These are phyloP conservation scores for Vigna angularis DNA, from an alignment of 306 rosid species.

Conservation along the genomic window DNA sequence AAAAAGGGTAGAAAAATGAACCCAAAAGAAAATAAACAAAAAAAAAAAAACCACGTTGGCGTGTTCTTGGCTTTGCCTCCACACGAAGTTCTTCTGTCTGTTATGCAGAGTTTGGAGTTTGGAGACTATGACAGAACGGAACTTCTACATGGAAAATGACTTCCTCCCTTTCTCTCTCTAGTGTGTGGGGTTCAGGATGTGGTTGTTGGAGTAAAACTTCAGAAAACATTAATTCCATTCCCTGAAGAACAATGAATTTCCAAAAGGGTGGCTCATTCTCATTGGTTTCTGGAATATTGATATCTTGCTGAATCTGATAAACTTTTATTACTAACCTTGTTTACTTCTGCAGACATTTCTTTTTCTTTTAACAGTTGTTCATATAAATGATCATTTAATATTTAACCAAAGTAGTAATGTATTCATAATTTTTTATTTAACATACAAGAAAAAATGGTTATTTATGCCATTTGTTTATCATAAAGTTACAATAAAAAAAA, in stretches of 20 bases:
- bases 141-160: slow-evolving; percentile 80
- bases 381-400: no score
- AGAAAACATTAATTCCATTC: slow-evolving; percentile 54
- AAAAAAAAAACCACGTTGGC: slow-evolving; percentile 36
- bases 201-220: slow-evolving; percentile 74
- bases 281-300: neutral
- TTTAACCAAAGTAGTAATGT: no score
- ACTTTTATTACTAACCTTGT: neutral
- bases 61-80: slow-evolving; percentile 85
- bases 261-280: neutral
- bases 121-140: slow-evolving; percentile 60
- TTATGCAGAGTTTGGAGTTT: slow-evolving; percentile 51
- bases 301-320: neutral
- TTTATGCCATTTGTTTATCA: neutral
- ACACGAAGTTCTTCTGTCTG: slow-evolving; percentile 55
- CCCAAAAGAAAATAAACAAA: neutral
- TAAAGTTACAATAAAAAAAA: neutral
- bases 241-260: slow-evolving; percentile 25
- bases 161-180: slow-evolving; percentile 45
- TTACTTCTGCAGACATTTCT: neutral
- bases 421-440: no score
- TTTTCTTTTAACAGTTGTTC: neutral
- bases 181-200: slow-evolving; percentile 53
- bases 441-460: no score
- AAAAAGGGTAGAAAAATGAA: neutral